Base-by-base conservation (phyloP, 1,139 yeast genomes). In the Blastobotrys malaysiensis region DNA sequence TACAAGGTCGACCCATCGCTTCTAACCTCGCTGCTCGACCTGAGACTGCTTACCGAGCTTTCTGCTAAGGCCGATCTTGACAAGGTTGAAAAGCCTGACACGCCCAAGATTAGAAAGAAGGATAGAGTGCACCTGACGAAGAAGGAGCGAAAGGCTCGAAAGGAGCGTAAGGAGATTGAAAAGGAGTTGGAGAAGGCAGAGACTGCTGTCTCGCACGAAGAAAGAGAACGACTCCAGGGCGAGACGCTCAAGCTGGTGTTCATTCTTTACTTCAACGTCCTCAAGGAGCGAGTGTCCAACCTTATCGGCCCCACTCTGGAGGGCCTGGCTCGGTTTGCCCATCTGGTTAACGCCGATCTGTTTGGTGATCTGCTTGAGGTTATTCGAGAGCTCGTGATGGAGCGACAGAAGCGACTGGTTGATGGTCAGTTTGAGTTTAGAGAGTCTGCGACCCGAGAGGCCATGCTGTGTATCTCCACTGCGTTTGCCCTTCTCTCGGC, bases 281-380 rank as follows among this genome's bases (percentile, higher is more conserved):
- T 93, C 59, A 86, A 81, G 67, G 79, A 78, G 26, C 77, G 82
- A 48, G 79, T 82, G 24, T 80, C 81, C 48, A 79, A 81, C n/a
- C 75, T 93, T 54, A 83, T 89, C 77, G 96, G 95, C 7, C 79
- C 93, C 0, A 95, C 93, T 0, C 76, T 93, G 52, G 98, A 93
- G 74, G 98, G 98, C 5, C 73, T 93, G 55, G 88, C 97, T 1
- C 83, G 82, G 67, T 90, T 86, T 67, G 96, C 98, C 2, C 93
- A 86, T 65, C 84, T 91, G 83, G 91, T 95, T 43, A 93, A 93
- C 67, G 82, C 93, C 53, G 98, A 93, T 61, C 76, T 93, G 53
- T 79, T 93, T 62, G 98, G 98, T 26, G 99, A 93, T 69, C 83
- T 93, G 69, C 76, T 93, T 50, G 95, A 87, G 68, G 96, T 90